A percentile compares a stretch with the other conserved stretches of the same genome.
phyloP scores from a whole-genome alignment of 306 rosid genomes.

The Lablab purpureus region DNA sequence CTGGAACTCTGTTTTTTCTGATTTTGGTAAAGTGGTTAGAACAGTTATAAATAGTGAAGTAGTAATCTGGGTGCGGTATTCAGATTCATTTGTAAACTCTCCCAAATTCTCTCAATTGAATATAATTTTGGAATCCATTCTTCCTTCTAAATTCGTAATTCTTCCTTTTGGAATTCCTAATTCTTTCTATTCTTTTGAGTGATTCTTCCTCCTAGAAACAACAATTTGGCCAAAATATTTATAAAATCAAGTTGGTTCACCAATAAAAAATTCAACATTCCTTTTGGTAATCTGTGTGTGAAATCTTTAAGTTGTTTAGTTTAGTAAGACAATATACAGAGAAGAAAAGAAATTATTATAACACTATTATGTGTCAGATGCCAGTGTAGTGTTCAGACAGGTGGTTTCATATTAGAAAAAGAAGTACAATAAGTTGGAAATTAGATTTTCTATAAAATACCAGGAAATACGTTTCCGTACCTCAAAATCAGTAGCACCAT shows the following conservation, averaged over 20 bases:
- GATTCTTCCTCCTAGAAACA: too few species aligned
- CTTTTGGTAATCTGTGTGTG: background rate
- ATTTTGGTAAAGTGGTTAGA: too few species aligned
- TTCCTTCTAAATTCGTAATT: too few species aligned
- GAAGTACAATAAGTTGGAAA: background rate
- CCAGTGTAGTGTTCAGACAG: background rate
- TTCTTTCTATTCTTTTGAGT: too few species aligned
- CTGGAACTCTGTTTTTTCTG: too few species aligned
- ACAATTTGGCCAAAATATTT: slow-evolving; percentile 10
- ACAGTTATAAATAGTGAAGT: too few species aligned
- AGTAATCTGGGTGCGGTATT: too few species aligned
- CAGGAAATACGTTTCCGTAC: slow-evolving; percentile 53
- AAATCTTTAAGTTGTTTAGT: background rate
- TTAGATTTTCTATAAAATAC: slow-evolving; percentile 18
- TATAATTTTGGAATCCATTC: too few species aligned
- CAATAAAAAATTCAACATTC: background rate
- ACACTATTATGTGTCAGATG: background rate
- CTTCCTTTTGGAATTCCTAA: too few species aligned
- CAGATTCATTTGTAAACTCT: too few species aligned
- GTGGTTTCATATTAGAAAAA: background rate
- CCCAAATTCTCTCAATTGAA: too few species aligned
- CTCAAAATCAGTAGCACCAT: slow-evolving; percentile 97
- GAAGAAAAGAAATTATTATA: background rate
- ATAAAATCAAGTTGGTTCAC: slow-evolving; percentile 4
- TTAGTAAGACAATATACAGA: background rate